These are phyloP conservation scores for Cryptosporidium canis DNA, from an alignment of 169 alveolate species.

Conservation along the genomic window DNA sequence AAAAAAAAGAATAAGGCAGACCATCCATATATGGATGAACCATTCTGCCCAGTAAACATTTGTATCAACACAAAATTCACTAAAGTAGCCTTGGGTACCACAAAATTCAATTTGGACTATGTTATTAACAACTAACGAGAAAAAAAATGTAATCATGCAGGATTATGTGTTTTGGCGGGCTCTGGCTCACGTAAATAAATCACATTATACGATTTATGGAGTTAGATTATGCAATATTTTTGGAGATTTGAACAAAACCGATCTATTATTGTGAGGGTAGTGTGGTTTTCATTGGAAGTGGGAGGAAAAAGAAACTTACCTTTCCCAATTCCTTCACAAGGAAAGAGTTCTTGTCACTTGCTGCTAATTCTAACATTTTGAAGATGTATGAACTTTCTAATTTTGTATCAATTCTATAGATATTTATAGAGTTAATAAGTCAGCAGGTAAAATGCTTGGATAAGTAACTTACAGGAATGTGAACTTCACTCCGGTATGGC, in stretches of 20 bases:
- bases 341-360: background rate
- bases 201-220: background rate
- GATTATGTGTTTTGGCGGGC: background rate
- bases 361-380: constrained; percentile 9
- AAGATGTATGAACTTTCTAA: background rate
- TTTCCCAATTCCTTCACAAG: constrained; percentile 35
- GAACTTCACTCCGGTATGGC: background rate
- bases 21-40: too few species aligned
- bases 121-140: too few species aligned
- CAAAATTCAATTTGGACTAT: too few species aligned
- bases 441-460: background rate
- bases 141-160: too few species aligned
- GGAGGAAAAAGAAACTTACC: background rate
- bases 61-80: too few species aligned
- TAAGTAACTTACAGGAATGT: constrained; percentile 22
- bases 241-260: constrained; percentile 25
- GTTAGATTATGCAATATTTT: background rate
- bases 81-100: too few species aligned
- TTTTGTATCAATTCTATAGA: constrained; percentile 11
- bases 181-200: background rate
- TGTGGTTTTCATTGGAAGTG: background rate
- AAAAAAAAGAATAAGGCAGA: too few species aligned
- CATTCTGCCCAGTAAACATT: too few species aligned
- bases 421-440: background rate
- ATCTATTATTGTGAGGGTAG: constrained; percentile 5